Conservation (phyloP, 1,139 yeast genomes). For the Diutina ranongensis region DNA sequence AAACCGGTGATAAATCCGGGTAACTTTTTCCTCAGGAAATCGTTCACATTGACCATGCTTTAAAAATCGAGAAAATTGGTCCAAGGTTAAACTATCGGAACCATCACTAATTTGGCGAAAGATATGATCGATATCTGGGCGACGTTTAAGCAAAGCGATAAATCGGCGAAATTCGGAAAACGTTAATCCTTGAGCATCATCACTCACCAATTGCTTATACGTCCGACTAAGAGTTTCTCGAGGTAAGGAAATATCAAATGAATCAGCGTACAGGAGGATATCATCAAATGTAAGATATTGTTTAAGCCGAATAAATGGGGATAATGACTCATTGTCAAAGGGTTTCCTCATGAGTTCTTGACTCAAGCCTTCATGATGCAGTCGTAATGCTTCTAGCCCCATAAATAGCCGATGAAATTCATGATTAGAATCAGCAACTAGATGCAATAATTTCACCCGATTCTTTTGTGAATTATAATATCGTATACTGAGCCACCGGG, state of each 20-base stretch:
- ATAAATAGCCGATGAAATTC: slow-evolving; percentile 47
- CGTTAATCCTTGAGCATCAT: slow-evolving; percentile 23
- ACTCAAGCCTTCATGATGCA: slow-evolving; percentile 22
- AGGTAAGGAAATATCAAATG: slow-evolving; percentile 54
- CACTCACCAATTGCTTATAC: slow-evolving; percentile 15
- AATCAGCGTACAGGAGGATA: slow-evolving; percentile 49
- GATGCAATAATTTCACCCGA: slow-evolving; percentile 48
- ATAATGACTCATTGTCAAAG: neutral
- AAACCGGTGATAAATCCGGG: neutral
- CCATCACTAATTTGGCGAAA: slow-evolving; percentile 16
- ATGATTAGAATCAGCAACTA: slow-evolving; percentile 54
- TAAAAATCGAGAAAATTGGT: slow-evolving; percentile 37
- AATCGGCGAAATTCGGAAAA: slow-evolving; percentile 67
- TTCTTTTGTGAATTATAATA: slow-evolving; percentile 53
- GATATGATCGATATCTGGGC: slow-evolving; percentile 22
- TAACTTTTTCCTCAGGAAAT: slow-evolving; percentile 11
- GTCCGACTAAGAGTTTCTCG: slow-evolving; percentile 21
- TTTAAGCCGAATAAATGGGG: slow-evolving; percentile 10
- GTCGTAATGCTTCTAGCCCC: slow-evolving; percentile 45
- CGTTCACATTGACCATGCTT: slow-evolving; percentile 39
- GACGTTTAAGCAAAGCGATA: slow-evolving; percentile 36
- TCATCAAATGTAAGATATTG: slow-evolving; percentile 47
- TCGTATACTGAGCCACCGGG: slow-evolving; percentile 71
- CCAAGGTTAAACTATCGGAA: slow-evolving; percentile 26
- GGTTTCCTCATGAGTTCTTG: slow-evolving; percentile 17